Conservation (phyloP, 345 rosid genomes). For the Eucalyptus pauciflora region DNA sequence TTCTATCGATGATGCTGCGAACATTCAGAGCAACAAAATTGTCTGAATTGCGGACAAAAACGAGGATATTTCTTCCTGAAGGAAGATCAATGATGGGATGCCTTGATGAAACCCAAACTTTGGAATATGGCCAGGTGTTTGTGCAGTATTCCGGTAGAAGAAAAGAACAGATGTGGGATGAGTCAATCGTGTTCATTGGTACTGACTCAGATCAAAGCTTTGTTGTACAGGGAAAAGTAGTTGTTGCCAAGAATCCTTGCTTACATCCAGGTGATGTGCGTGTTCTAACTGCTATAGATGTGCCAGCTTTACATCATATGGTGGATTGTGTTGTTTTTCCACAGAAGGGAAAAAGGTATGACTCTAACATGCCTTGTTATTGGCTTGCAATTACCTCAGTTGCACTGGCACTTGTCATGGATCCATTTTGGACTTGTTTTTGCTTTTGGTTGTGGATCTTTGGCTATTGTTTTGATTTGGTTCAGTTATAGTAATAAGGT, state of each 20-base stretch:
- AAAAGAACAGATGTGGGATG: not conserved
- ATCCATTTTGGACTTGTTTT: not conserved
- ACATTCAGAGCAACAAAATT: constrained; percentile 69
- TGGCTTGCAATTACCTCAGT: not conserved
- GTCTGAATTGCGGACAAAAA: constrained; percentile 50
- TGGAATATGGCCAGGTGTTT: constrained; percentile 71
- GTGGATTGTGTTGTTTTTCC: constrained; percentile 73
- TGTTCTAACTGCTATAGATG: constrained; percentile 33
- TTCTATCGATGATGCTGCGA: constrained; percentile 87
- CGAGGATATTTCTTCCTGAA: constrained; percentile 45
- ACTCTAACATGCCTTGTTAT: not conserved
- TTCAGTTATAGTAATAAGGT: not conserved
- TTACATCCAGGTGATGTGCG: constrained; percentile 74
- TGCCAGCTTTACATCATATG: constrained; percentile 43
- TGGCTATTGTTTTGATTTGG: not conserved
- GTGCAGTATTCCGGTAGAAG: constrained; percentile 32
- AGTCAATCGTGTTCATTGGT: not conserved
- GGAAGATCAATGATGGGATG: constrained; percentile 94
- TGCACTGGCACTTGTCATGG: not conserved
- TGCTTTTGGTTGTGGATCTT: not conserved
- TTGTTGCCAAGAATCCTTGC: constrained; percentile 67
- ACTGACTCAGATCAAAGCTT: not conserved
- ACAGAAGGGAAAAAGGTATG: constrained; percentile 50
- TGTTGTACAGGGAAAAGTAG: constrained; percentile 17
- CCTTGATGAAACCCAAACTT: constrained; percentile 63